These are phyloP conservation scores for Leptoxyphium fumago DNA, from an alignment of 2,329 filamentous ascomycete species.

Conservation along the genomic window DNA sequence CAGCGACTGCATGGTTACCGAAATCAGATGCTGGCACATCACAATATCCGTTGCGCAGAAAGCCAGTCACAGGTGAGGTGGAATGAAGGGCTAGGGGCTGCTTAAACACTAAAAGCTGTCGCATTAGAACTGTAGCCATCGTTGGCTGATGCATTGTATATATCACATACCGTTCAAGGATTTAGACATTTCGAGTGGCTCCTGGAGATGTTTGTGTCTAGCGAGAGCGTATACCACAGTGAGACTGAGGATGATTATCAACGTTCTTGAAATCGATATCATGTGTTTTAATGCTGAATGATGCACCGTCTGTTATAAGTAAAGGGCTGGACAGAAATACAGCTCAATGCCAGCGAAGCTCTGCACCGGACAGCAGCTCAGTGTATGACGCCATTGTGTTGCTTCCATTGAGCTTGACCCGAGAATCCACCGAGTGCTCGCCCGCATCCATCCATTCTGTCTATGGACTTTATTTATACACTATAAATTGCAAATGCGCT, in stretches of 20 bases:
- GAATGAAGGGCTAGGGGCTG: constrained; percentile 44
- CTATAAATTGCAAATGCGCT: too few species aligned
- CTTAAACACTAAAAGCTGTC: constrained; percentile 33
- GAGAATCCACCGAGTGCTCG: too few species aligned
- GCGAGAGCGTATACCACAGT: background rate
- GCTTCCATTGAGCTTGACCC: too few species aligned
- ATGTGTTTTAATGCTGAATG: background rate
- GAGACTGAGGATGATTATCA: background rate
- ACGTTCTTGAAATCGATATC: background rate
- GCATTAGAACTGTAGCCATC: background rate
- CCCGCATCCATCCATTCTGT: too few species aligned
- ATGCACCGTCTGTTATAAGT: too few species aligned
- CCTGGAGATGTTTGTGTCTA: constrained; percentile 2
- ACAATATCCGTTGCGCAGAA: constrained; percentile 48
- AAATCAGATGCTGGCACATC: constrained; percentile 37
- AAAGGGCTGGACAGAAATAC: too few species aligned
- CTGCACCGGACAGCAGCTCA: too few species aligned
- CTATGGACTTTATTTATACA: too few species aligned
- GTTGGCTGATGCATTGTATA: background rate
- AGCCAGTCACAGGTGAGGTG: constrained; percentile 44
- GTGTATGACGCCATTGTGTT: too few species aligned
- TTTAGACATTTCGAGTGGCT: constrained; percentile 17
- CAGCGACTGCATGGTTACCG: constrained; percentile 48
- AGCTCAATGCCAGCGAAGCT: too few species aligned
- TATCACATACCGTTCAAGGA: constrained; percentile 19